Conservation (phyloP, 2,329 filamentous ascomycete species). For the Rhinocladiella similis region DNA sequence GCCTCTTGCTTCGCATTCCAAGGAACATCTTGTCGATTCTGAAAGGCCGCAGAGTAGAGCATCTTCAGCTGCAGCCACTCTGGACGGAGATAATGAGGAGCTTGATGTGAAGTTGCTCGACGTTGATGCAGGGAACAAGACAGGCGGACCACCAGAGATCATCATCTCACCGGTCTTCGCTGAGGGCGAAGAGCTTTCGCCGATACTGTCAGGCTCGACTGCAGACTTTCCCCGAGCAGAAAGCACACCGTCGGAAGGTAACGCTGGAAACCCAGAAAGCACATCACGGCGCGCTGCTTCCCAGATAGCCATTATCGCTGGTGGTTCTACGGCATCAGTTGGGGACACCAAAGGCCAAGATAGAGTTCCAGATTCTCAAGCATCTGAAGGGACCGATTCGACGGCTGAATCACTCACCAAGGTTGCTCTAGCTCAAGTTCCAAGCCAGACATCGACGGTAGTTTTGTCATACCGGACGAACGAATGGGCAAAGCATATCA, state of each 20-base stretch:
- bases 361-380: slow-evolving; percentile 8
- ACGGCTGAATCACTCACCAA: slow-evolving; percentile 34
- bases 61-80: slow-evolving; percentile 28
- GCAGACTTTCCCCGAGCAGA: no score
- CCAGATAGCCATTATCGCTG: no score
- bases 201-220: neutral
- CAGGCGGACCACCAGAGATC: slow-evolving; percentile 18
- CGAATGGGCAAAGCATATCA: slow-evolving; percentile 92
- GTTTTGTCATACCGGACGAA: slow-evolving; percentile 85
- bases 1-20: slow-evolving; percentile 16
- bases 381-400: slow-evolving; percentile 14
- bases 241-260: no score
- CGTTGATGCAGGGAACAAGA: slow-evolving; percentile 35
- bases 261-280: no score
- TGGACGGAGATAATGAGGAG: slow-evolving; percentile 27
- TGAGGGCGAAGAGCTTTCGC: neutral
- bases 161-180: slow-evolving; percentile 17
- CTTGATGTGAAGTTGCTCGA: slow-evolving; percentile 16
- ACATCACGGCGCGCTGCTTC: no score
- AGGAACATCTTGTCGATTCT: slow-evolving; percentile 24
- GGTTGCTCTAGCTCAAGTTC: slow-evolving; percentile 57
- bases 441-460: slow-evolving; percentile 71
- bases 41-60: slow-evolving; percentile 23
- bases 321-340: no score
- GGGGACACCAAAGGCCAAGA: neutral